A percentile compares a stretch with the other conserved stretches of the same genome.
Conservation (phyloP, 371 early-diverging fungal genomes). For the Saksenaea vasiformis region DNA sequence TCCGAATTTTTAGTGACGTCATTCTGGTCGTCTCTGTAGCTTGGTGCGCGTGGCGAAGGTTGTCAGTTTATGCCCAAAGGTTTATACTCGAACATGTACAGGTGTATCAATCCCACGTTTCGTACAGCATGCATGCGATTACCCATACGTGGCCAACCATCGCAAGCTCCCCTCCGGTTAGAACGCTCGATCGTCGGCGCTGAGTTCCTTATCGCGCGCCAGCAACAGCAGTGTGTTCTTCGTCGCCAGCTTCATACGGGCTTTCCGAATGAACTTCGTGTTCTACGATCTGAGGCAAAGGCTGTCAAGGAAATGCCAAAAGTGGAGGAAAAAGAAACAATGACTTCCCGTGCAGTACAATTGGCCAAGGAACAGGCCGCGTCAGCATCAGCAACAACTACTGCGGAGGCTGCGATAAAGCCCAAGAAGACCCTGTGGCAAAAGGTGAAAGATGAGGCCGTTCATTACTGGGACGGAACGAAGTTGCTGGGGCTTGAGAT, state of each 20-base stretch:
- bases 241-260: conserved; percentile 17
- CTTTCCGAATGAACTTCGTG: conserved; percentile 24
- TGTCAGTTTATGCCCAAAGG: not conserved
- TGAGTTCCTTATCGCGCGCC: conserved; percentile 2
- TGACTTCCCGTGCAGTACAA: conserved; percentile 45
- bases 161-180: conserved; percentile 7
- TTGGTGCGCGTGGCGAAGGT: no score
- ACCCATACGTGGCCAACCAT: conserved; percentile 9
- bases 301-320: conserved; percentile 8
- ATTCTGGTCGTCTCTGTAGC: no score
- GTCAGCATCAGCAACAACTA: conserved; percentile 1
- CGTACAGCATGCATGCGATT: conserved; percentile 19
- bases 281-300: conserved; percentile 29
- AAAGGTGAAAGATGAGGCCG: conserved; percentile 86
- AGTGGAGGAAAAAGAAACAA: conserved; percentile 38
- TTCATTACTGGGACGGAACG: conserved; percentile 96
- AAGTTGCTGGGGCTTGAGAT: conserved; percentile 91
- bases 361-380: conserved; percentile 41
- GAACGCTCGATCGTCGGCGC: conserved; percentile 7
- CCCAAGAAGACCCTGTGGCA: conserved; percentile 75
- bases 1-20: no score
- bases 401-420: conserved; percentile 31
- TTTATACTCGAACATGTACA: conserved; percentile 12
- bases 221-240: not conserved
- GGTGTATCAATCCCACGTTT: conserved; percentile 12